phyloP scores from a whole-genome alignment of 2,329 filamentous ascomycete species.

The Trichoderma lentiforme region DNA sequence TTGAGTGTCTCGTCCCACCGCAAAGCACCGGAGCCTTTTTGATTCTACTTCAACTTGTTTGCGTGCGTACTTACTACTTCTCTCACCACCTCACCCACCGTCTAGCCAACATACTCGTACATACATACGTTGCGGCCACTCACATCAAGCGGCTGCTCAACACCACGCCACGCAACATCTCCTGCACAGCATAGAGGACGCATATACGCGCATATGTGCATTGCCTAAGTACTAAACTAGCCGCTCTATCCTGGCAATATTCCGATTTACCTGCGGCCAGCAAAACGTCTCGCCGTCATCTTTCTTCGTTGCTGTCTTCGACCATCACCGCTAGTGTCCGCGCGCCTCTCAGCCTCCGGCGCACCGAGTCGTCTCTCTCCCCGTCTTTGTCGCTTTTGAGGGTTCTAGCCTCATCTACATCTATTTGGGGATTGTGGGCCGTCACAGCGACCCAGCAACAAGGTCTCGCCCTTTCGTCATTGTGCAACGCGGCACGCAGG shows the following conservation, averaged over 20 bases:
- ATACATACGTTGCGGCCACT: background rate
- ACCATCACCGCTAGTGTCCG: slow-evolving; percentile 8
- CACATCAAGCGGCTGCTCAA: background rate
- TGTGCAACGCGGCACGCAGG: slow-evolving; percentile 13
- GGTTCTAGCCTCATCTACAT: slow-evolving; percentile 1
- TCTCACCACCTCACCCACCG: background rate
- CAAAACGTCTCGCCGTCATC: background rate
- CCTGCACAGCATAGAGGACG: slow-evolving; percentile 7
- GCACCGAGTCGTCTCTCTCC: background rate
- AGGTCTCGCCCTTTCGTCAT: slow-evolving; percentile 8
- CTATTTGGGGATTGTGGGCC: slow-evolving; percentile 9
- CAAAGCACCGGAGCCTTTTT: background rate
- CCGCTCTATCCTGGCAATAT: background rate
- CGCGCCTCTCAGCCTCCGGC: slow-evolving; percentile 7
- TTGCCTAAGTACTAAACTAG: background rate
- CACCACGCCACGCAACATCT: background rate
- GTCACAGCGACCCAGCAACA: background rate
- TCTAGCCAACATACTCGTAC: background rate
- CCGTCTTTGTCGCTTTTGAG: background rate
- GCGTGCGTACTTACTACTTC: background rate
- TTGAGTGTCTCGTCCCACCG: slow-evolving; percentile 8
- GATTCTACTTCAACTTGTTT: background rate
- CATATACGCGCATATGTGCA: slow-evolving; percentile 8
- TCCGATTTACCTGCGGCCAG: background rate
- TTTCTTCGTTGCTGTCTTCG: background rate